Conservation (phyloP, 768 basidiomycete genomes). For the Tulasnella sp. region DNA sequence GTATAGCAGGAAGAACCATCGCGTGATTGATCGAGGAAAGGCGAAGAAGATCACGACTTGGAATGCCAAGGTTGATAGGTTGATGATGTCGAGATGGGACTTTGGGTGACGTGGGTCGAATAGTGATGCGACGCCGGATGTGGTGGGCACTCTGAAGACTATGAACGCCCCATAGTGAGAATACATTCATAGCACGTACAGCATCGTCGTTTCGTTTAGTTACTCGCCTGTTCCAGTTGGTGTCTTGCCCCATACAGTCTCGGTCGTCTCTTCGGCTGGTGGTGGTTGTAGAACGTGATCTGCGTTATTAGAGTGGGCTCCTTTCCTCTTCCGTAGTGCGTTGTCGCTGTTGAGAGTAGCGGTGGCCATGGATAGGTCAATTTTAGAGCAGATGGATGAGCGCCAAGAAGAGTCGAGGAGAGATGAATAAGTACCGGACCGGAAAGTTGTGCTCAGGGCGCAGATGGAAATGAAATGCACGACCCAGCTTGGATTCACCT, state of each 20-base stretch:
- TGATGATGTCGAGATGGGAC: slow-evolving; percentile 80
- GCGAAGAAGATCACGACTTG: slow-evolving; percentile 63
- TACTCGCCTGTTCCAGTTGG: slow-evolving; percentile 61
- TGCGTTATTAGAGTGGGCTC: neutral
- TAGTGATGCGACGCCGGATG: slow-evolving; percentile 78
- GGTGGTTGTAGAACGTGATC: neutral
- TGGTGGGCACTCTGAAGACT: slow-evolving; percentile 92
- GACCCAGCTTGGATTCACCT: no score
- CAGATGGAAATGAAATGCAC: no score
- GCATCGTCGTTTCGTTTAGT: no score
- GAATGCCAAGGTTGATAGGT: slow-evolving; percentile 61
- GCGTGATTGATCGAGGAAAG: slow-evolving; percentile 45
- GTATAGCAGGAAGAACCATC: slow-evolving; percentile 72
- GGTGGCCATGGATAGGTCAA: neutral
- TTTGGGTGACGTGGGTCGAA: slow-evolving; percentile 77
- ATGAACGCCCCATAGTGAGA: slow-evolving; percentile 10
- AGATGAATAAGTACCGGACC: neutral
- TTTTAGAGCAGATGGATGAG: neutral
- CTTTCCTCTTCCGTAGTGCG: neutral
- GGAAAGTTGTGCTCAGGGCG: no score
- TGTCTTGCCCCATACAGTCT: slow-evolving; percentile 83
- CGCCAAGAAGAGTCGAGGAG: neutral
- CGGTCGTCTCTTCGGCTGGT: slow-evolving; percentile 26
- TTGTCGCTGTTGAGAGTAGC: neutral
- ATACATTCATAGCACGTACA: no score